phyloP scores from a whole-genome alignment of 768 basidiomycete species.

The Hericium rajendrae region DNA sequence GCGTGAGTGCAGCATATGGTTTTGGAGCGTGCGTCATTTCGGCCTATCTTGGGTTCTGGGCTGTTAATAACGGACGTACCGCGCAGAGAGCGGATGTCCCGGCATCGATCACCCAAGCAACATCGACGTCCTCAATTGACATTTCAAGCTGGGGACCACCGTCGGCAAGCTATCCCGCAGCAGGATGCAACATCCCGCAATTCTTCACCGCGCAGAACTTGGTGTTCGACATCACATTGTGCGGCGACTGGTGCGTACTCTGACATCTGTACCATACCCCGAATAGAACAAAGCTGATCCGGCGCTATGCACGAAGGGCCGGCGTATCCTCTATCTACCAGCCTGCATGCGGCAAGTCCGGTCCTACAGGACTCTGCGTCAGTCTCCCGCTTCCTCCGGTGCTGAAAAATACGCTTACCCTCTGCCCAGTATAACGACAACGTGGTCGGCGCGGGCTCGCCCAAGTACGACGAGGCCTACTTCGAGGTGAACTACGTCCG shows the following conservation, averaged over 20 bases:
- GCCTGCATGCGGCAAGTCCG: constrained; percentile 30
- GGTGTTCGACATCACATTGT: constrained; percentile 48
- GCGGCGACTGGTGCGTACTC: constrained; percentile 37
- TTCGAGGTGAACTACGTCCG: constrained; percentile 63
- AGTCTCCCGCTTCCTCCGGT: constrained; percentile 8
- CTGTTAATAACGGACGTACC: background rate
- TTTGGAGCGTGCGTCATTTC: constrained; percentile 31
- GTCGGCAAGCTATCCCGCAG: constrained; percentile 31
- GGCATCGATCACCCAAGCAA: constrained; percentile 22
- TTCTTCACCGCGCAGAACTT: constrained; percentile 42
- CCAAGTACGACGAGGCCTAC: constrained; percentile 48
- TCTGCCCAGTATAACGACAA: constrained; percentile 37
- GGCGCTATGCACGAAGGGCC: constrained; percentile 29
- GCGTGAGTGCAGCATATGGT: constrained; percentile 31
- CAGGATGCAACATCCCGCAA: constrained; percentile 33
- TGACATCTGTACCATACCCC: background rate
- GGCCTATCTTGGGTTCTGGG: background rate
- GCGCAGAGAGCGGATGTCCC: constrained; percentile 30
- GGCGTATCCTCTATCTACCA: constrained; percentile 36
- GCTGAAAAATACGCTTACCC: too few relatives aligned
- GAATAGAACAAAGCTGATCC: too few relatives aligned
- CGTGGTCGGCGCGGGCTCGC: constrained; percentile 44
- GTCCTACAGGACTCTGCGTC: constrained; percentile 34
- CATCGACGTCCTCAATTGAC: constrained; percentile 26
- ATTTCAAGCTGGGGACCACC: constrained; percentile 36